Evolutionary conservation across 2,329 filamentous ascomycete genomes (phyloP), one percentile per base, ranked within the genome.

Genomic region (Talaromyces sp.): DNA sequence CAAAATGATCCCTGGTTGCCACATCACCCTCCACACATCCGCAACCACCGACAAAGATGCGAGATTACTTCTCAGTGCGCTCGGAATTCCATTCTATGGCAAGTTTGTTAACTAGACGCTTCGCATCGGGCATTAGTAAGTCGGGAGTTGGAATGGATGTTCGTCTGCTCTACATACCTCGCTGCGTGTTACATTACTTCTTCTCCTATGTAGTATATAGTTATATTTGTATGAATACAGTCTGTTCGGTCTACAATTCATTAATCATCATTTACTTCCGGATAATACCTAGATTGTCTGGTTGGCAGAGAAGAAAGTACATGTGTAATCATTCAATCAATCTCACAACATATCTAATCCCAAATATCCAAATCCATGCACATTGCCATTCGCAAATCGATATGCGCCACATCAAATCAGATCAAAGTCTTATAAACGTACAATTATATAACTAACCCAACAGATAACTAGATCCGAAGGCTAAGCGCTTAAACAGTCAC

Each of bases 31-130:
- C 64, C 89, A 95, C 78, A 97, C 93, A 1, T 90, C 90, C 31
- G 93, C 92, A 49, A 92, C 85, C 29, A 94, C 90, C 31, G 92
- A 97, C 77, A 88, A 89, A 72, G 93, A 97, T 72, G 93, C 91
- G 7, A 86, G 91, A 70, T 80, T 97, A 67, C 83, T 97, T 62
- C 82, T 93, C 65, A 85, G 86, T 72, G 82, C 89, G 13, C 80
- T 93, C 67, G 91, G 91, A 36, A 79, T 95, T 68, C 93, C 93
- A 0, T 97, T 97, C 77, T 87, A 91, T 72, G 92, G 92, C 72
- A 91, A 93, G 77, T 80, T 89, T 61, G 76, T 84, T 63, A 79
- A 86, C 67, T 87, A 81, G 29, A 17, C 34, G 34, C 4, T 38
- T 45, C 13, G 19, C 15, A 36, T n/a, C 3, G n/a, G 15, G 36